Evolutionary conservation across 192 early-diverging fungal genomes (phyloP).

Genomic region (Kappamyces sp.): DNA sequence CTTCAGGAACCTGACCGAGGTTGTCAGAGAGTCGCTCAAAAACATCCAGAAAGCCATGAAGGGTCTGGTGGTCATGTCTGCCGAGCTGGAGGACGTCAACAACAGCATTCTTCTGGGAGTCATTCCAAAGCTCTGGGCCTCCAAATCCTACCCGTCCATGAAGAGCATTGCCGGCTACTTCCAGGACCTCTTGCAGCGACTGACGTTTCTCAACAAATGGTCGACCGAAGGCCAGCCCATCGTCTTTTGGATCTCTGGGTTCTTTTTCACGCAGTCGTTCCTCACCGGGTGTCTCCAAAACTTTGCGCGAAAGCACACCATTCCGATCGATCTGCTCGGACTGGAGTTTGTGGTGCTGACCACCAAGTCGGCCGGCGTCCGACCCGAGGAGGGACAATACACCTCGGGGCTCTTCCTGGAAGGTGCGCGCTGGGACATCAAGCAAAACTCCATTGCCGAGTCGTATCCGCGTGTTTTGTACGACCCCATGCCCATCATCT

Average conservation of each 20-base stretch:
- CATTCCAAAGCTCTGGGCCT: conserved; percentile 49
- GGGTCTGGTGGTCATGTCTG: conserved; percentile 56
- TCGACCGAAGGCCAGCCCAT: conserved; percentile 53
- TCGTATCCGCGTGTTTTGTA: conserved; percentile 46
- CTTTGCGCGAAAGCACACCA: conserved; percentile 53
- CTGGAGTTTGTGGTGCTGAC: conserved; percentile 51
- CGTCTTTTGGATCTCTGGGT: conserved; percentile 60
- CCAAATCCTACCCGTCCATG: conserved; percentile 55
- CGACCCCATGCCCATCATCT: conserved; percentile 52
- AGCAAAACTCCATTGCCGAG: conserved; percentile 47
- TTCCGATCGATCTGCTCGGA: conserved; percentile 52
- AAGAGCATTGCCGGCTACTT: conserved; percentile 51
- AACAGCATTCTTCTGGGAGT: conserved; percentile 47
- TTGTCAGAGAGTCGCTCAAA: conserved; percentile 44
- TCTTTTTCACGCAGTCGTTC: conserved; percentile 61
- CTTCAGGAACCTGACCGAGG: conserved; percentile 45
- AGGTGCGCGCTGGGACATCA: conserved; percentile 55
- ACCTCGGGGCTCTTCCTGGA: conserved; percentile 55
- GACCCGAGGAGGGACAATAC: conserved; percentile 59
- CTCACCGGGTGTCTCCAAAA: conserved; percentile 54
- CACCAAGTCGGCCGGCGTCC: conserved; percentile 43
- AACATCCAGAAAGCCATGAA: conserved; percentile 62
- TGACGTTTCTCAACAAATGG: conserved; percentile 51
- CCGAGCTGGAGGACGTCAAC: conserved; percentile 53
- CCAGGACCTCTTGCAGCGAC: conserved; percentile 42